Evolutionary conservation across 805 yeast species (phyloP).

Genomic region (Yamadazyma kitorensis): DNA sequence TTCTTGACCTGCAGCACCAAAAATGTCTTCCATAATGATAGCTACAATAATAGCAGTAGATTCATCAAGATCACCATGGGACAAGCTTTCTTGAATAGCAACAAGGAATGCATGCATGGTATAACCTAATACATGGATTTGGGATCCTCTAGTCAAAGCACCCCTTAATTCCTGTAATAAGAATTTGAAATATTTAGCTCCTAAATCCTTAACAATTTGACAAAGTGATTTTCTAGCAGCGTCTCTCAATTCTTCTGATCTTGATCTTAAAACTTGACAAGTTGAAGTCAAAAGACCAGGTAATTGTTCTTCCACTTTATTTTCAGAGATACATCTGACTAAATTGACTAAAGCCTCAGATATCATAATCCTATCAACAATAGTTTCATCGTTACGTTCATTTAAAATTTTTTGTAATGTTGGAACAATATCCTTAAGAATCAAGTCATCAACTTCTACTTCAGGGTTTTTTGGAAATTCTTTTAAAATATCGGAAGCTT

Average conservation of each 20-base stretch:
- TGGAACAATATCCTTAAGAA: constrained; percentile 59
- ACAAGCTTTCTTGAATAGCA: constrained; percentile 43
- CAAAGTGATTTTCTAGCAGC: constrained; percentile 75
- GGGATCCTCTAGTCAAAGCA: constrained; percentile 86
- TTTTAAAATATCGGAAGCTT: constrained; percentile 17
- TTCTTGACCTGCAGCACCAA: constrained; percentile 90
- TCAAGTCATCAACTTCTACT: constrained; percentile 30
- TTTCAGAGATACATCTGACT: constrained; percentile 58
- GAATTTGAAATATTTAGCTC: constrained; percentile 70
- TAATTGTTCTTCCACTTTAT: constrained; percentile 53
- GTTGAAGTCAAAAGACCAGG: constrained; percentile 82
- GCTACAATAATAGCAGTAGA: constrained; percentile 58
- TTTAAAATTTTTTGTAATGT: constrained; percentile 58
- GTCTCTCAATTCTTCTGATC: constrained; percentile 86
- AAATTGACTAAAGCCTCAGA: constrained; percentile 77
- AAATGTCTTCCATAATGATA: constrained; percentile 85
- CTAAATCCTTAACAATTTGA: constrained; percentile 60
- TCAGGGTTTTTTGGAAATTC: constrained; percentile 25
- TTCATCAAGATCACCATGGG: constrained; percentile 75
- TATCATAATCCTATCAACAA: constrained; percentile 70
- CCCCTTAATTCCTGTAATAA: constrained; percentile 73
- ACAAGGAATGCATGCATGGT: constrained; percentile 75
- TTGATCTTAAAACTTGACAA: constrained; percentile 85
- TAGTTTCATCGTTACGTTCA: constrained; percentile 74
- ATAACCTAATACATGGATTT: constrained; percentile 86